A percentile compares a stretch with the other conserved stretches of the same genome.
phyloP scores from a whole-genome alignment of 2,329 filamentous ascomycete genomes.

The Calycina herbarum region DNA sequence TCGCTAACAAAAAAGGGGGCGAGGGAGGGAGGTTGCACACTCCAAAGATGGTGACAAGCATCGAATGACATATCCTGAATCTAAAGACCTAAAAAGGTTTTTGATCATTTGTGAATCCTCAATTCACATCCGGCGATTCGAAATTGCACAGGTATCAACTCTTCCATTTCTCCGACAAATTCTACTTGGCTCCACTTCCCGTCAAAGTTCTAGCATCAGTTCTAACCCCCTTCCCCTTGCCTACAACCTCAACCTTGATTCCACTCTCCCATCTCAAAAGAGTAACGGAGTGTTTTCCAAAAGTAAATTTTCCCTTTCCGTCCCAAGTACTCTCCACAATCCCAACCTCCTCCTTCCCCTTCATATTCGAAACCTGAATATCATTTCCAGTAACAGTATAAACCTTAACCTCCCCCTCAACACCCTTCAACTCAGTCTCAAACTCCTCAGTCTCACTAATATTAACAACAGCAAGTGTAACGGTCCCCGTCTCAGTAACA shows the following conservation, averaged over 20 bases:
- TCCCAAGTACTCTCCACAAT: constrained; percentile 64
- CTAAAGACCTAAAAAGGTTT: no score
- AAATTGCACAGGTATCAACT: background rate
- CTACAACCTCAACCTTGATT: constrained; percentile 31
- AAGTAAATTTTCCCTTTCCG: constrained; percentile 60
- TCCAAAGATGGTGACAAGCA: no score
- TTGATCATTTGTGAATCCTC: no score
- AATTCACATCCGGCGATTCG: background rate
- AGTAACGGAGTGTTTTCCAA: constrained; percentile 70
- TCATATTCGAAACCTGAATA: constrained; percentile 62
- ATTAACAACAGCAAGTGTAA: constrained; percentile 73
- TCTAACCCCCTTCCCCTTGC: constrained; percentile 24
- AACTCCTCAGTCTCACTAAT: constrained; percentile 62
- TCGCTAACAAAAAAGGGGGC: no score
- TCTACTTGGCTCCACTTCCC: constrained; percentile 20
- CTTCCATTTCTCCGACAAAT: background rate
- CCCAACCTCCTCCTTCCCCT: constrained; percentile 60
- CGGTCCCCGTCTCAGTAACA: constrained; percentile 56
- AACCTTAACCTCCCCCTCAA: constrained; percentile 55
- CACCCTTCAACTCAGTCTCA: constrained; percentile 58
- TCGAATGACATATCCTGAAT: no score
- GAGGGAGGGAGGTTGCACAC: no score
- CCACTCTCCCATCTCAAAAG: constrained; percentile 54
- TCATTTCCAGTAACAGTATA: constrained; percentile 61
- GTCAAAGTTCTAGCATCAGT: constrained; percentile 35